Evolutionary conservation across 768 basidiomycete species (phyloP).

Genomic region (Porphyrellus cyaneotinctus): DNA sequence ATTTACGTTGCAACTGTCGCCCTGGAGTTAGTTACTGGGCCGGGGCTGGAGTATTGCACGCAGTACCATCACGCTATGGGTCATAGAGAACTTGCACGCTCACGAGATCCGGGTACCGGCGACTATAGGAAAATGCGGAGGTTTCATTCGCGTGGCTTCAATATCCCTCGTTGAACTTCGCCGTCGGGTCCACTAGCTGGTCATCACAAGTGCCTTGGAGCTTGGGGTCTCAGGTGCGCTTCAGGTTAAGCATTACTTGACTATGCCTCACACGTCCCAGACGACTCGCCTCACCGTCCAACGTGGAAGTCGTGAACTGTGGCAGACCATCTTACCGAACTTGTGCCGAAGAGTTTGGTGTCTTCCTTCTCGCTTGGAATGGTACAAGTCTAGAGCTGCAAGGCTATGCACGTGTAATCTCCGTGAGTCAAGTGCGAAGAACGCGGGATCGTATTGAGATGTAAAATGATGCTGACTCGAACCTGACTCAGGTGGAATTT

Average conservation of each 20-base stretch:
- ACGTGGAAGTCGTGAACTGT: constrained; percentile 1
- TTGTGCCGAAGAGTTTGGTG: not conserved
- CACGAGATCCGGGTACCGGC: constrained; percentile 14
- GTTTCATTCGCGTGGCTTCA: not conserved
- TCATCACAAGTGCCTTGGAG: not conserved
- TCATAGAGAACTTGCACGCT: not conserved
- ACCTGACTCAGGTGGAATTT: not conserved
- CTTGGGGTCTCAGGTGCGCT: not conserved
- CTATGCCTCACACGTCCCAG: not conserved
- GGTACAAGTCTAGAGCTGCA: constrained; percentile 7
- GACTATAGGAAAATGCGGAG: constrained; percentile 4
- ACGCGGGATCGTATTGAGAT: not conserved
- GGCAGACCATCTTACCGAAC: not conserved
- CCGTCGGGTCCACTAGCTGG: not conserved
- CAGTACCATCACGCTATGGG: not conserved
- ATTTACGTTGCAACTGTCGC: not conserved
- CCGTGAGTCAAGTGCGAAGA: constrained; percentile 9
- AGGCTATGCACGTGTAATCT: constrained; percentile 22
- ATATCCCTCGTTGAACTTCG: not conserved
- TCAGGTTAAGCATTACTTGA: not conserved
- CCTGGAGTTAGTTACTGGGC: no score
- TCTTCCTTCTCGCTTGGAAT: constrained; percentile 7
- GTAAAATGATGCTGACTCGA: not conserved
- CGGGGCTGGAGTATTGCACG: not conserved
- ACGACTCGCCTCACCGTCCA: not conserved